Evolutionary conservation across 2,329 filamentous ascomycete genomes (phyloP), one percentile per base, ranked within the genome.

Genomic region (Byssoonygena ceratinophila): DNA sequence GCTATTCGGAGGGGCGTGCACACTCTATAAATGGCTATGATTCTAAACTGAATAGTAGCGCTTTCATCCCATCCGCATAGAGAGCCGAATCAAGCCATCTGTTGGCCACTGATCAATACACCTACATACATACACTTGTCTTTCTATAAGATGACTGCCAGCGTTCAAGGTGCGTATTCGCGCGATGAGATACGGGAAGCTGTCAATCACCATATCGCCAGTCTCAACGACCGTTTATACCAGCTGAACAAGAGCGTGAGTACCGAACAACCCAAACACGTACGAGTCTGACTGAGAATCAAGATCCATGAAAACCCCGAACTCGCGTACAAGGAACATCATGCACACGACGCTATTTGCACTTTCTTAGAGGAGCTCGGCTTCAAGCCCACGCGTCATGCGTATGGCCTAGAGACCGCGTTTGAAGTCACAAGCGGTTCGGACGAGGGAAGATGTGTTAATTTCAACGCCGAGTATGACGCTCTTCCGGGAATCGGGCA

Each of bases 381-480:
- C 0, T 76, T 74, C 58, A 54, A 59, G 0, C 74, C 79, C 5
- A 74, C 66, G 3, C 70, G 71, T 0, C 71, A 76, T 49, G 73
- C 76, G 0, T 77, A 76, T 58, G 76, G 74, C 2, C 57, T 80
- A 0, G 65, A 70, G 7, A 81, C 78, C 0, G 69, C 76, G 1
- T 80, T 81, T 56, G 54, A 56, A 32, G 52, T 49, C 25, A 41
- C 32, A 16, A 48, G 23, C 25, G 51, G 51, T 32, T 39, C 46
- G 2, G 41, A 31, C 18, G 51, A 32, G 27, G 22, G 51, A n/a
- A 29, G 34, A 18, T 44, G 22, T 27, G 29, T 53, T 32, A 53
- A 53, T 16, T 70, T 69, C 60, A 69, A 69, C 53, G 67, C 66
- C 1, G 69, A 71, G 59, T 71, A 79, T 58, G 68, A 71, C 54